Evolutionary conservation across 2,329 filamentous ascomycete species (phyloP).

Genomic region (Calonectria honghensis): DNA sequence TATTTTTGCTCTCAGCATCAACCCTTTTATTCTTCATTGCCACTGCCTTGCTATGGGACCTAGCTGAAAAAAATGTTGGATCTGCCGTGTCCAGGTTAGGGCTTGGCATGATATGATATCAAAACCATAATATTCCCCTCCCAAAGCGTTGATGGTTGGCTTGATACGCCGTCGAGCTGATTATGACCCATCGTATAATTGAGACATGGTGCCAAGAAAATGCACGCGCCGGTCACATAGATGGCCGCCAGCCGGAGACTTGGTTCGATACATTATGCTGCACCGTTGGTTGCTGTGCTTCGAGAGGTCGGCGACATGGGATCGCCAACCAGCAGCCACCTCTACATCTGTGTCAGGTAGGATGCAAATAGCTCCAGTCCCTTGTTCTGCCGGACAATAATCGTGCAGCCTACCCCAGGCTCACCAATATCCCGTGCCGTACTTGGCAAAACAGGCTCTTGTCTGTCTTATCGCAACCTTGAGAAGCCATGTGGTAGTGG

Average conservation of each 20-base stretch:
- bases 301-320: slow-evolving; percentile 26
- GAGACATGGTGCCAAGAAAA: slow-evolving; percentile 41
- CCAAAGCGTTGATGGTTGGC: slow-evolving; percentile 29
- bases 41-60: slow-evolving; percentile 40
- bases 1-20: slow-evolving; percentile 34
- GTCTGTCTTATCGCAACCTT: slow-evolving; percentile 48
- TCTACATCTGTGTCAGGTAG: slow-evolving; percentile 45
- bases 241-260: slow-evolving; percentile 39
- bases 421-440: slow-evolving; percentile 39
- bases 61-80: slow-evolving; percentile 12
- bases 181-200: slow-evolving; percentile 37
- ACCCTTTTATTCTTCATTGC: slow-evolving; percentile 41
- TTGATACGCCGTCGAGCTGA: slow-evolving; percentile 28
- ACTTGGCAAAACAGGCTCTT: slow-evolving; percentile 35
- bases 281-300: slow-evolving; percentile 39
- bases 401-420: slow-evolving; percentile 47
- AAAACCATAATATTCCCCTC: slow-evolving; percentile 19
- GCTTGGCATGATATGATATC: slow-evolving; percentile 37
- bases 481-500: slow-evolving; percentile 46
- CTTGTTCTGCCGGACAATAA: slow-evolving; percentile 42
- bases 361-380: slow-evolving; percentile 40
- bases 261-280: slow-evolving; percentile 37
- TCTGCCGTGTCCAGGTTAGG: slow-evolving; percentile 23
- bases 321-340: slow-evolving; percentile 34
- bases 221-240: slow-evolving; percentile 30